phyloP scores from a whole-genome alignment of 306 rosid species.

The Chamaecrista fasciculata region DNA sequence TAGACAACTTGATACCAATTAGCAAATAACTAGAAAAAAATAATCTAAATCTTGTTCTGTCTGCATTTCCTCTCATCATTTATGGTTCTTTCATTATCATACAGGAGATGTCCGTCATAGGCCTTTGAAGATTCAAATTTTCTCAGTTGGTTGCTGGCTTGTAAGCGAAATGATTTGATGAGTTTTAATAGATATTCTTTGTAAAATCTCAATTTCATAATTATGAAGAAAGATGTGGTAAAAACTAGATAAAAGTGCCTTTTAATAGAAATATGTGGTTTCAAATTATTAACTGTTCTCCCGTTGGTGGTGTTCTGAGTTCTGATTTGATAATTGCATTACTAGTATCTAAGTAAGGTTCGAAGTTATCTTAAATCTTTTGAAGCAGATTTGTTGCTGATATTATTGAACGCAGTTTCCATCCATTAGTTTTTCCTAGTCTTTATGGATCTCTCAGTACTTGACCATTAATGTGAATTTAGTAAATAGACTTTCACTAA shows the following conservation, averaged over 20 bases:
- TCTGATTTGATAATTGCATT: not conserved
- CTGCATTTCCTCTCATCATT: not conserved
- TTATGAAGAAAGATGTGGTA: too few relatives aligned
- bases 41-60: not conserved
- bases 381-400: too few relatives aligned
- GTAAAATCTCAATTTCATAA: too few relatives aligned
- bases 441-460: too few relatives aligned
- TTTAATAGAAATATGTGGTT: not conserved
- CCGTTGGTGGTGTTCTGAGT: not conserved
- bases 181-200: not conserved
- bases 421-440: too few relatives aligned
- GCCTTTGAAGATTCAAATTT: not conserved
- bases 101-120: not conserved
- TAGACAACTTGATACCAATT: not conserved
- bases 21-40: not conserved
- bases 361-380: too few relatives aligned
- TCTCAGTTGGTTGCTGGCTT: not conserved
- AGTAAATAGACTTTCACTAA: too few relatives aligned
- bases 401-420: too few relatives aligned
- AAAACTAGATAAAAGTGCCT: too few relatives aligned
- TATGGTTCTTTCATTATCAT: not conserved
- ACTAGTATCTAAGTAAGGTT: too few relatives aligned
- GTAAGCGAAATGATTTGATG: slow-evolving; percentile 12
- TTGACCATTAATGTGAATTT: too few relatives aligned
- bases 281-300: not conserved